Percentiles rank a stretch among this genome's conserved stretches.
phyloP scores from a whole-genome alignment of 2,329 filamentous ascomycete genomes.

The Blumeriella jaapii region DNA sequence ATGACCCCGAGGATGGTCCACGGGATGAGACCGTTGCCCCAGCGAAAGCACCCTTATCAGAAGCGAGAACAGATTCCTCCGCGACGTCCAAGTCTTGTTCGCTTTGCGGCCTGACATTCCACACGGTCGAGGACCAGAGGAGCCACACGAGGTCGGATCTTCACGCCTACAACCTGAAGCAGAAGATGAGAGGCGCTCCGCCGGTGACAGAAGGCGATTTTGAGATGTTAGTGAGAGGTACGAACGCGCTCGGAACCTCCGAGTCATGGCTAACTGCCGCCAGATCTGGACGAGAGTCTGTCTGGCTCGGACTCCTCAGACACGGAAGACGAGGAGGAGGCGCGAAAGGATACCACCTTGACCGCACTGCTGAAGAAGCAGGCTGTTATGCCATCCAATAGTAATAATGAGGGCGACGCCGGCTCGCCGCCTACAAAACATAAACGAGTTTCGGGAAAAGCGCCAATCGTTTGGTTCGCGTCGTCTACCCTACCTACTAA shows the following conservation, averaged over 20 bases:
- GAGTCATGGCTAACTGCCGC: slow-evolving; percentile 7
- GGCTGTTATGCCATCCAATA: slow-evolving; percentile 52
- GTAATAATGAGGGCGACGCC: slow-evolving; percentile 35
- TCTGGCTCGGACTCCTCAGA: slow-evolving; percentile 72
- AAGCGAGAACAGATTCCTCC: slow-evolving; percentile 29
- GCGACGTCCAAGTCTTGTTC: slow-evolving; percentile 66
- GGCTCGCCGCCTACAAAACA: slow-evolving; percentile 35
- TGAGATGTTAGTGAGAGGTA: slow-evolving; percentile 62
- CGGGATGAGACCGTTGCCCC: slow-evolving; percentile 17
- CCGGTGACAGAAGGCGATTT: slow-evolving; percentile 75
- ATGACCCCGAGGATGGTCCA: slow-evolving; percentile 17
- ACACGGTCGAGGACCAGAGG: slow-evolving; percentile 67
- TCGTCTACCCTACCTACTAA: slow-evolving; percentile 66
- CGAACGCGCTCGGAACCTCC: not conserved
- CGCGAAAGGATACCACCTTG: slow-evolving; percentile 57
- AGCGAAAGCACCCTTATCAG: slow-evolving; percentile 29
- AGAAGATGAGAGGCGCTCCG: slow-evolving; percentile 64
- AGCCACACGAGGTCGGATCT: slow-evolving; percentile 81
- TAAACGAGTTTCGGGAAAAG: slow-evolving; percentile 48
- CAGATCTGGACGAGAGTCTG: slow-evolving; percentile 75
- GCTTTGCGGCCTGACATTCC: slow-evolving; percentile 64
- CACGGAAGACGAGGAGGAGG: slow-evolving; percentile 45
- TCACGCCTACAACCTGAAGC: slow-evolving; percentile 90
- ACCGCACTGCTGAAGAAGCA: slow-evolving; percentile 72
- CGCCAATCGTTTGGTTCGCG: slow-evolving; percentile 76